phyloP scores from a whole-genome alignment of 177 flowering plant genomes.

The Telopea speciosissima region DNA sequence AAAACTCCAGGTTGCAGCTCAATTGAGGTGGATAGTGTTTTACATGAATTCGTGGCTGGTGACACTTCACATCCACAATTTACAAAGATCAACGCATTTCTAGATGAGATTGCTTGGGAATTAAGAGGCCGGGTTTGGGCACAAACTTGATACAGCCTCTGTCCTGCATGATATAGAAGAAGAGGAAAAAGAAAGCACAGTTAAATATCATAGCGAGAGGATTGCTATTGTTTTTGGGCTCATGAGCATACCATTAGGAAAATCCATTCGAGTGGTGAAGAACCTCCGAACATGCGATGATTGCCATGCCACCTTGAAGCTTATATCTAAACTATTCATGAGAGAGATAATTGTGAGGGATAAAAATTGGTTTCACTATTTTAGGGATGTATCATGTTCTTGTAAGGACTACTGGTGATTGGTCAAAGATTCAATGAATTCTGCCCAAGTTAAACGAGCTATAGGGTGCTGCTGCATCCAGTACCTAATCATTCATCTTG shows the following conservation, averaged over 20 bases:
- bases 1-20: conserved; percentile 1
- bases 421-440: not conserved
- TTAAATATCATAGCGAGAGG: conserved; percentile 29
- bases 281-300: conserved; percentile 27
- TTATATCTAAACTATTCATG: conserved; percentile 4
- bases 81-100: conserved; percentile 24
- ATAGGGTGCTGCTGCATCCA: no score
- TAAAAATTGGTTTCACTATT: conserved; percentile 9
- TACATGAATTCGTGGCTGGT: conserved; percentile 39
- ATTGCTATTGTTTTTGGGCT: conserved; percentile 14
- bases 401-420: conserved; percentile 13
- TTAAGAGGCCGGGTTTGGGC: conserved; percentile 12
- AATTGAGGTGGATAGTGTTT: conserved; percentile 14
- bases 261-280: conserved; percentile 29
- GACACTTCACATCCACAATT: conserved; percentile 35
- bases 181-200: no score
- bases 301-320: conserved; percentile 15
- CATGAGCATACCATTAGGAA: conserved; percentile 30
- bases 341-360: conserved; percentile 6
- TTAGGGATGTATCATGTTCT: conserved; percentile 12
- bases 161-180: no score
- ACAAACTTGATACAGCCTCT: no score
- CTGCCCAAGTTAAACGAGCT: not conserved
- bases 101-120: conserved; percentile 28
- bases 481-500: no score